A percentile compares a stretch with the other conserved stretches of the same genome.
Conservation (phyloP, 345 rosid genomes). For the Populus simonii region DNA sequence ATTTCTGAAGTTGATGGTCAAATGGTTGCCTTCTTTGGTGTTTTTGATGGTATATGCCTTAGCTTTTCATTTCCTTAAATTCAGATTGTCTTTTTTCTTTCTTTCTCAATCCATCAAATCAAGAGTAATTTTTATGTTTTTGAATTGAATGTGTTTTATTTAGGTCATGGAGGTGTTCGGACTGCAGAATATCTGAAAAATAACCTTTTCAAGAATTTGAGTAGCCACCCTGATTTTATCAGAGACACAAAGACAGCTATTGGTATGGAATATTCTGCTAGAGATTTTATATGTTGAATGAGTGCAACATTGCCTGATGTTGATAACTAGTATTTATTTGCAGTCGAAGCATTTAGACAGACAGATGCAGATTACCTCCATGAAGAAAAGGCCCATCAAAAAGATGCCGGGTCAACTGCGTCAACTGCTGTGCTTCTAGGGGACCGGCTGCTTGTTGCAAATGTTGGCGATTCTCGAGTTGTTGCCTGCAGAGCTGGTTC, state of each 20-base stretch:
- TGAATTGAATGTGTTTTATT: not conserved
- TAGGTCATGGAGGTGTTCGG: slow-evolving; percentile 54
- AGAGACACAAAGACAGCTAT: slow-evolving; percentile 44
- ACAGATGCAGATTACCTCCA: slow-evolving; percentile 44
- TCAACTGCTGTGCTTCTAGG: slow-evolving; percentile 52
- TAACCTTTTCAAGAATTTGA: slow-evolving; percentile 48
- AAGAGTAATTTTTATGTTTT: not conserved
- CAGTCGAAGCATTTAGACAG: slow-evolving; percentile 45
- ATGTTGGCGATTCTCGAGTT: slow-evolving; percentile 69
- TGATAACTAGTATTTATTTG: slow-evolving; percentile 12
- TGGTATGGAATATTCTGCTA: slow-evolving; percentile 29
- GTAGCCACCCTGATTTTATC: slow-evolving; percentile 41
- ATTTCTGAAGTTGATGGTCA: slow-evolving; percentile 55
- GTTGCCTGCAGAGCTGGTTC: slow-evolving; percentile 49
- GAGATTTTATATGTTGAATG: not conserved
- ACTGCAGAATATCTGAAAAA: slow-evolving; percentile 49
- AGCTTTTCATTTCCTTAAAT: not conserved
- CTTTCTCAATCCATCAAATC: not conserved
- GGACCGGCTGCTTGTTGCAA: slow-evolving; percentile 50
- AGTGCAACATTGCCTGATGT: not conserved
- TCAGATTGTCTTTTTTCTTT: not conserved
- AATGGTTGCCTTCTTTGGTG: slow-evolving; percentile 58
- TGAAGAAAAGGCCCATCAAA: slow-evolving; percentile 40
- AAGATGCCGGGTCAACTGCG: slow-evolving; percentile 59
- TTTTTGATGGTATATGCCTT: slow-evolving; percentile 51